Percentiles rank a stretch among this genome's conserved stretches.
phyloP scores from a whole-genome alignment of 139 green algal species.

The Spirogloea muscicola region DNA sequence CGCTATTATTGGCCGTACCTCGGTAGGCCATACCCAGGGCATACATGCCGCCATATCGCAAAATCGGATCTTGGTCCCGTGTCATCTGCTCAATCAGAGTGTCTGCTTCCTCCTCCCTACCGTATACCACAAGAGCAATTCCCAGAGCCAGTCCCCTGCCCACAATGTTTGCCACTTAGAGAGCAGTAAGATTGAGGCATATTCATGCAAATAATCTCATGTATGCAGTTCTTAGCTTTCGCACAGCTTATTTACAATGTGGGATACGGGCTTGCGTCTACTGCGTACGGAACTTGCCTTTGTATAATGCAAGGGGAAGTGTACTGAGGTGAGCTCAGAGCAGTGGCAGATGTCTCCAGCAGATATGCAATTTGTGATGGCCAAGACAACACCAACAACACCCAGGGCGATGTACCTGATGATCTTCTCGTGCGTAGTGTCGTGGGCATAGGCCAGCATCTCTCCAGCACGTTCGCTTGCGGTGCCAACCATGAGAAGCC shows the following conservation, averaged over 20 bases:
- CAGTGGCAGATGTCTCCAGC: no score
- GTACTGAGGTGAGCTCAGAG: no score
- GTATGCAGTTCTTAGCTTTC: no score
- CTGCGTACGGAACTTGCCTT: no score
- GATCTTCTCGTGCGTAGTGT: constrained; percentile 96
- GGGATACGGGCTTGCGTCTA: no score
- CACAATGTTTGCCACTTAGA: neutral
- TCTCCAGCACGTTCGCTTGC: constrained; percentile 68
- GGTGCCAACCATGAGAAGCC: constrained; percentile 76
- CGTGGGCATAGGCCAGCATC: constrained; percentile 93
- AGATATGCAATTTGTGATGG: no score
- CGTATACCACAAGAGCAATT: constrained; percentile 85
- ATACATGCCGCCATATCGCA: constrained; percentile 93
- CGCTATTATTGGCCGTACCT: constrained; percentile 89
- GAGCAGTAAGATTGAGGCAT: neutral
- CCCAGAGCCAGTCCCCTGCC: constrained; percentile 73
- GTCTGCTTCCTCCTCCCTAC: constrained; percentile 88
- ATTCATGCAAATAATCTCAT: no score
- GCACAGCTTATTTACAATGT: no score
- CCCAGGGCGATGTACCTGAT: no score
- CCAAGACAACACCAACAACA: no score
- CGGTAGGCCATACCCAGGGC: constrained; percentile 89
- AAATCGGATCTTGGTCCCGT: constrained; percentile 73
- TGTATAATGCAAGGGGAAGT: no score
- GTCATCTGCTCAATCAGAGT: constrained; percentile 84